Base-by-base conservation (phyloP, 495 filamentous ascomycete genomes). In the Penicillium angulare region DNA sequence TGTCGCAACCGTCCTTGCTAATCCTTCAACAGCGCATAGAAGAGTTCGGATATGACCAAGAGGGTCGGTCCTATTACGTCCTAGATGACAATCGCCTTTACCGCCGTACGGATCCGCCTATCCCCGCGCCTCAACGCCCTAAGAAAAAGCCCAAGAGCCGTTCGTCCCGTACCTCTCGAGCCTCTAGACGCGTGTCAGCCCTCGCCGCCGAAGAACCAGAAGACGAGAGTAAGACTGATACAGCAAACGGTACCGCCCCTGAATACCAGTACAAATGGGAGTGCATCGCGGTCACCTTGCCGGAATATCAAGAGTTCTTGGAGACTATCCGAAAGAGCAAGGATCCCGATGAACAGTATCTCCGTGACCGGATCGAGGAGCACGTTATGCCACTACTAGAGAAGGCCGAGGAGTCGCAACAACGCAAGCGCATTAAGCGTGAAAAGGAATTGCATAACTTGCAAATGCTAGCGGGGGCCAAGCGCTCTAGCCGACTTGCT, bases 81-180 rank as follows among this genome's bases (percentile, higher is more conserved):
- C 80, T 98, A 6, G 92, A 98, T 53, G 93, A 98, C 72, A 93
- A 96, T 54, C 82, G 92, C 40, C 75, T 97, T 22, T 98, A 97
- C 68, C 87, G 90, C 45, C 82, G 83, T 47, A 89, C 88, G 36
- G 88, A 92, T 32, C 81, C 79, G 46, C 74, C 79, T 2, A 74
- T 81, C 3, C 80, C 85, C 13, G 17, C 79, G 3, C 75, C 79
- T 5, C 71, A 73, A 23, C 65, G 80, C 27, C 60, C 77, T 3
- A 91, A 90, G 63, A 77, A 87, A 7, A 93, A 92, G 65, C 80
- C 83, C 45, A 89, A 86, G 59, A 83, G 84, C 18, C 88, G 87
- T 53, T 91, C 89, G 53, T 81, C 83, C 1, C 86, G 80, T 61
- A 79, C 80, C 13, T 61, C 79, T 70, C 76, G 90, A 59, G 79